phyloP scores from a whole-genome alignment of 257 asterid genomes.

The Henckelia pumila region DNA sequence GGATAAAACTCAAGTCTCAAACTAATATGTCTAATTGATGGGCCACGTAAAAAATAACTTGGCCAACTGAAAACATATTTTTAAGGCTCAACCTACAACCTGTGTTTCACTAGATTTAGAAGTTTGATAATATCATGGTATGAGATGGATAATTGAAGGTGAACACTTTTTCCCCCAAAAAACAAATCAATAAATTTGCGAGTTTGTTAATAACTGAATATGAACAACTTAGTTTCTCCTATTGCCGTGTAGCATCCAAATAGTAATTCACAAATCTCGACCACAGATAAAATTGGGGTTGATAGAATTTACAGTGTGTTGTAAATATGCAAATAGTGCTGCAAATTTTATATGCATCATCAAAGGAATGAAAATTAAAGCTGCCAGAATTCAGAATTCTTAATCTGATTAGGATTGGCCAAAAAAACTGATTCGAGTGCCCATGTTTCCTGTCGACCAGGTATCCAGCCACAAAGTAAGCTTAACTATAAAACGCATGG shows the following conservation, averaged over 20 bases:
- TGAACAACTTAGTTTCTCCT: neutral
- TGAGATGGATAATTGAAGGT: slow-evolving; percentile 3
- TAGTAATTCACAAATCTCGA: neutral
- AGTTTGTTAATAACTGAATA: neutral
- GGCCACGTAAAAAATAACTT: neutral
- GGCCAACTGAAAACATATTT: neutral
- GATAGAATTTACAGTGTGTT: neutral
- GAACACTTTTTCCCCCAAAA: neutral
- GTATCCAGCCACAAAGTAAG: slow-evolving; percentile 5
- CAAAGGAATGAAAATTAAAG: no score
- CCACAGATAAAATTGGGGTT: no score
- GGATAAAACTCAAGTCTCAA: neutral
- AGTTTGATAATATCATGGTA: slow-evolving; percentile 5
- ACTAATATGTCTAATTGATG: slow-evolving; percentile 6
- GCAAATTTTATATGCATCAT: no score
- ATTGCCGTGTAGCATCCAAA: neutral
- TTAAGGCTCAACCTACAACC: slow-evolving; percentile 1
- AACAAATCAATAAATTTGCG: slow-evolving; percentile 12
- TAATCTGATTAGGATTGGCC: no score
- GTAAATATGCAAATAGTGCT: neutral
- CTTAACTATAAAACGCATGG: neutral
- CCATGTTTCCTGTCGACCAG: neutral
- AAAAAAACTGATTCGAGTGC: no score
- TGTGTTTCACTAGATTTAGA: neutral
- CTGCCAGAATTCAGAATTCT: no score